Percentiles rank a stretch among this genome's conserved stretches.
Conservation (phyloP, 2,329 filamentous ascomycete genomes). For the Fusarium sp. region DNA sequence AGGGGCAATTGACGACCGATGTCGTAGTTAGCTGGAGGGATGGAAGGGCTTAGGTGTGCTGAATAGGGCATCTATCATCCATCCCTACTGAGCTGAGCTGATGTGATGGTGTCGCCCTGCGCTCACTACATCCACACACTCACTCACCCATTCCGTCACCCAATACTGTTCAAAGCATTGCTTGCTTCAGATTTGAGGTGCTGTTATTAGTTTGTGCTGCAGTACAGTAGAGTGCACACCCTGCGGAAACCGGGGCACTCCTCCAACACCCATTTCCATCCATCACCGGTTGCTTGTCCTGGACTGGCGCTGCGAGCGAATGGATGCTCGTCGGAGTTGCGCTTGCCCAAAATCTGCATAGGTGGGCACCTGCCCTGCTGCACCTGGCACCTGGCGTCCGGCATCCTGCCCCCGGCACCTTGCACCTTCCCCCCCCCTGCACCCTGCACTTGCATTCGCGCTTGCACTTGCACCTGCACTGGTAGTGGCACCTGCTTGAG, state of each 20-base stretch:
- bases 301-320: conserved; percentile 27
- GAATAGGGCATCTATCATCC: conserved; percentile 9
- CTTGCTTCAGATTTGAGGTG: neutral
- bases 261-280: conserved; percentile 2
- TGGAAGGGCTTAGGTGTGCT: neutral
- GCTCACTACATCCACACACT: neutral
- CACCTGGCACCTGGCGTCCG: conserved; percentile 38
- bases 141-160: neutral
- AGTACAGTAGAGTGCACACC: neutral
- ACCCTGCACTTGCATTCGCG: conserved; percentile 30
- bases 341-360: conserved; percentile 38
- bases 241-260: conserved; percentile 23
- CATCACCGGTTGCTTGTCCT: conserved; percentile 32
- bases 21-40: neutral
- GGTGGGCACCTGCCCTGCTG: conserved; percentile 39
- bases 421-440: conserved; percentile 26
- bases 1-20: conserved; percentile 1
- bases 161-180: neutral
- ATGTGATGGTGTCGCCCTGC: conserved; percentile 23
- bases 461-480: conserved; percentile 32
- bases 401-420: conserved; percentile 39
- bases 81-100: conserved; percentile 8
- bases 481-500: conserved; percentile 43
- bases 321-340: conserved; percentile 31
- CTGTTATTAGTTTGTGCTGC: conserved; percentile 12